Base-by-base conservation (phyloP, 208 protist genomes). In the Angomonas desouzai region DNA sequence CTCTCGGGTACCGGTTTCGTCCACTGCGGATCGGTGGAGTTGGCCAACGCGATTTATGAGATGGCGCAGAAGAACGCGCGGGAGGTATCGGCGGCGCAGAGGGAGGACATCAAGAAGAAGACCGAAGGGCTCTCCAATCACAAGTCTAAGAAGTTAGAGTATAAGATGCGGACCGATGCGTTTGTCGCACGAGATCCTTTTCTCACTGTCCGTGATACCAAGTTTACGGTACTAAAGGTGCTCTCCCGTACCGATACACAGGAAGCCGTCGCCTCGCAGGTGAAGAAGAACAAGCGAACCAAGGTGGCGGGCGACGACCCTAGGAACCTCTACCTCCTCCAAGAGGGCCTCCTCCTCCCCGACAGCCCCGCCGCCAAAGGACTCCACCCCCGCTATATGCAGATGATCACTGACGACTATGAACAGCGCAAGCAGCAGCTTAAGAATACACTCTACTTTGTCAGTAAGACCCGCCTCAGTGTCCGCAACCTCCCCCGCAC, bases 221-320 rank as follows among this genome's bases (percentile, higher is more conserved):
- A 77, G 45, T 91, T 93, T 51, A 96, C 90, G 2, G 87, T 96
- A 47, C 74, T 89, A 55, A 78, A 82, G 34, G 86, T 91, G 58
- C 72, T 96, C 2, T 87, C 86, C 9, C 76, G 90, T 36, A 85
- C 77, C 7, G 90, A 96, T 57, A 81, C 90, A 1, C 84, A 92
- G 40, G 90, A 96, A 62, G 78, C 76, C 9, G 72, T 80, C 28
- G 84, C 78, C 33, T 76, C 87, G 2, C 63, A 79, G 74, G 66
- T 85, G 62, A 96, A 96, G 79, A 93, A 93, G 74, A 91, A 95
- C 71, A 91, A 91, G 63, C 81, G 83, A 59, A 93, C 86, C 11
- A 93, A 96, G 70, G 83, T 93, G 55, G 89, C 87, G 20, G 86
- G 81, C 11, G 87, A 94, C 64, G 92, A 97, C 60, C 88, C 88